A percentile compares a stretch with the other conserved stretches of the same genome.
Conservation (phyloP, 352 stramenopile genomes). For the Phytophthora sp. region DNA sequence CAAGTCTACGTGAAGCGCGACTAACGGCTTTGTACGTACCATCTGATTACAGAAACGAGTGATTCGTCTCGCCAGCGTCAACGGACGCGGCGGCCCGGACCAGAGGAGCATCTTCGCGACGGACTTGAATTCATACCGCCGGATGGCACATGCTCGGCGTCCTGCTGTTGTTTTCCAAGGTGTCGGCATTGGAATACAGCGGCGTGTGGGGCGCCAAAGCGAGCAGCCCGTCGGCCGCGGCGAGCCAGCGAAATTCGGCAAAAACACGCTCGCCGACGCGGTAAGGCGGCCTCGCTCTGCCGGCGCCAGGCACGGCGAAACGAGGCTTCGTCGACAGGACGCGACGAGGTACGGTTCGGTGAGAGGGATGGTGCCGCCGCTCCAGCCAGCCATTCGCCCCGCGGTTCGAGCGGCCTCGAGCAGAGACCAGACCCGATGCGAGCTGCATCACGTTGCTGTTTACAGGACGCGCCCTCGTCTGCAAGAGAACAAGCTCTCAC, state of each 20-base stretch:
- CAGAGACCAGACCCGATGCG: background rate
- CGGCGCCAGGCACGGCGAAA: too few relatives aligned
- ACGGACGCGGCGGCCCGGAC: background rate
- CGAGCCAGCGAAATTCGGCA: slow-evolving; percentile 5
- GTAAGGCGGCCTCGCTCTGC: background rate
- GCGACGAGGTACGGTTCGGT: slow-evolving; percentile 11
- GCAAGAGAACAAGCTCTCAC: background rate
- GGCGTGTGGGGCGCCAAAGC: background rate
- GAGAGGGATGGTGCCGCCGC: slow-evolving; percentile 4
- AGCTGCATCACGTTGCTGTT: slow-evolving; percentile 1
- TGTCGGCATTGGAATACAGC: background rate
- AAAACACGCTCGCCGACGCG: slow-evolving; percentile 11
- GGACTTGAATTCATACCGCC: background rate
- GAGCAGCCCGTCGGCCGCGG: background rate
- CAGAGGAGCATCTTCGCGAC: background rate
- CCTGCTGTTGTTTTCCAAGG: background rate
- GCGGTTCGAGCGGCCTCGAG: background rate
- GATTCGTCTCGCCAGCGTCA: background rate
- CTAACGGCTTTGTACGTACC: slow-evolving; percentile 1
- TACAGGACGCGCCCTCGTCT: background rate
- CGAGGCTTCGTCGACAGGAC: slow-evolving; percentile 20
- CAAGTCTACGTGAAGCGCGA: background rate
- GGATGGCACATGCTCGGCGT: background rate
- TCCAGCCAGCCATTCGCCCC: slow-evolving; percentile 16
- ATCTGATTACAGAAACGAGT: slow-evolving; percentile 5